A percentile compares a stretch with the other conserved stretches of the same genome.
Conservation (phyloP, 192 early-diverging fungal genomes). For the Allomyces macrogynus region DNA sequence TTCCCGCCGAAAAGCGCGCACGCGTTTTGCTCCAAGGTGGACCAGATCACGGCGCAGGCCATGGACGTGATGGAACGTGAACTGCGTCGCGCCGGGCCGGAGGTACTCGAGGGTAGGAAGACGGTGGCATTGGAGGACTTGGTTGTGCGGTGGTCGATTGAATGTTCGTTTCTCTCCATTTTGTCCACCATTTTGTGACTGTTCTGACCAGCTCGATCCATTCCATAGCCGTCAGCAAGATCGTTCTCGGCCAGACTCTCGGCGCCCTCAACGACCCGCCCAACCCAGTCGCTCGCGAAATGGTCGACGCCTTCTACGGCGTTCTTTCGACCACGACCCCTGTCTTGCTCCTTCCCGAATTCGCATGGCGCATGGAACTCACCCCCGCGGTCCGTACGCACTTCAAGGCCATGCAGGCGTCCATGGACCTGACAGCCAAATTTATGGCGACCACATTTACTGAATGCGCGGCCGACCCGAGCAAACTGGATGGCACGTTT, state of each 20-base stretch:
- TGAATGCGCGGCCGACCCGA: too few species aligned
- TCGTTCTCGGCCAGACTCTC: not conserved
- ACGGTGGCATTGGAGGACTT: not conserved
- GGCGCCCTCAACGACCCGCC: not conserved
- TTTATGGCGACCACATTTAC: too few species aligned
- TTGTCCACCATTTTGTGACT: too few species aligned
- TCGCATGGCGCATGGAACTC: not conserved
- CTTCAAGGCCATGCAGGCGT: too few species aligned
- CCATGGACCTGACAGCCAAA: too few species aligned
- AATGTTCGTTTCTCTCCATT: not conserved
- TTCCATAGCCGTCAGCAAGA: not conserved
- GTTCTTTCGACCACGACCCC: not conserved
- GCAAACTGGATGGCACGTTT: not conserved
- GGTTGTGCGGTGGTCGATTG: conserved; percentile 1
- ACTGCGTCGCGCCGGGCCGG: not conserved
- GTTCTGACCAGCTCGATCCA: too few species aligned
- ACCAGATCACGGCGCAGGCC: not conserved
- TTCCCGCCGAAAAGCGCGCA: not conserved
- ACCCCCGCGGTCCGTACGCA: too few species aligned
- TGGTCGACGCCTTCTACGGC: not conserved
- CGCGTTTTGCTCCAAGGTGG: not conserved
- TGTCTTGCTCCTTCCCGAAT: not conserved
- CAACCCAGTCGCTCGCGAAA: not conserved
- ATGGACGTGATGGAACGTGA: not conserved
- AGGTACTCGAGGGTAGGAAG: not conserved